phyloP scores from a whole-genome alignment of 1,284 basidiomycete genomes.

The Ceraceosorus bombacis region DNA sequence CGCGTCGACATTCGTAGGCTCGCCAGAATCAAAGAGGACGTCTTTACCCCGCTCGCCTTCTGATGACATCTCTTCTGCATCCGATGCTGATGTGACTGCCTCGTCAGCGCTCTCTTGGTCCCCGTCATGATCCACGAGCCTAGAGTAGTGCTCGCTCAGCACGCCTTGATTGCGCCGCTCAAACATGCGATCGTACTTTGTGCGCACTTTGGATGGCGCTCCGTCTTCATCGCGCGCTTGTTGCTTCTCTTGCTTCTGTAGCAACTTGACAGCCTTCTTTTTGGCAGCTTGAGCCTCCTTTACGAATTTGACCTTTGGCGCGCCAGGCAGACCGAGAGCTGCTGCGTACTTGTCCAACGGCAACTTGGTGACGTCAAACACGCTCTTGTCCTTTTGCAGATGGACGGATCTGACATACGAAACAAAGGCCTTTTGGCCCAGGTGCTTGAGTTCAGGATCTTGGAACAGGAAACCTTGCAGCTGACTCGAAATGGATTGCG shows the following conservation, averaged over 20 bases:
- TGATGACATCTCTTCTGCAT: slow-evolving; percentile 11
- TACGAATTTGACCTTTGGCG: slow-evolving; percentile 87
- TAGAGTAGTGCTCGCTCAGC: slow-evolving; percentile 81
- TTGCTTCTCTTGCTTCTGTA: background rate
- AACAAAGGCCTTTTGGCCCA: slow-evolving; percentile 92
- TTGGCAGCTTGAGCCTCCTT: slow-evolving; percentile 65
- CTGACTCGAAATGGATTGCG: slow-evolving; percentile 75
- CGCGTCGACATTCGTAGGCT: slow-evolving; percentile 9
- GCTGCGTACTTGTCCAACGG: slow-evolving; percentile 79
- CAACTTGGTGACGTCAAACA: slow-evolving; percentile 77
- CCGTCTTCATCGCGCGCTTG: background rate
- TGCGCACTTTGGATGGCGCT: slow-evolving; percentile 50
- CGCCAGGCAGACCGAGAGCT: slow-evolving; percentile 83
- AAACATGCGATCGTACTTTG: slow-evolving; percentile 98
- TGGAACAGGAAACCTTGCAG: slow-evolving; percentile 89
- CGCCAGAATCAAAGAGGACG: slow-evolving; percentile 12
- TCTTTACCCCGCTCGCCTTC: slow-evolving; percentile 18
- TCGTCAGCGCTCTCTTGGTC: slow-evolving; percentile 20
- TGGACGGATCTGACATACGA: slow-evolving; percentile 90
- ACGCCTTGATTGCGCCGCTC: slow-evolving; percentile 91
- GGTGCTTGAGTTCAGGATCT: slow-evolving; percentile 93
- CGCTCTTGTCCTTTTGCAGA: slow-evolving; percentile 85
- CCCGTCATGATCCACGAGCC: slow-evolving; percentile 66
- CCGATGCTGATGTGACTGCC: slow-evolving; percentile 10
- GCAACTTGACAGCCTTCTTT: slow-evolving; percentile 51